Evolutionary conservation across 306 rosid genomes (phyloP), one percentile per base, ranked within the genome.

Genomic region (Sphenostylis stenocarpa): DNA sequence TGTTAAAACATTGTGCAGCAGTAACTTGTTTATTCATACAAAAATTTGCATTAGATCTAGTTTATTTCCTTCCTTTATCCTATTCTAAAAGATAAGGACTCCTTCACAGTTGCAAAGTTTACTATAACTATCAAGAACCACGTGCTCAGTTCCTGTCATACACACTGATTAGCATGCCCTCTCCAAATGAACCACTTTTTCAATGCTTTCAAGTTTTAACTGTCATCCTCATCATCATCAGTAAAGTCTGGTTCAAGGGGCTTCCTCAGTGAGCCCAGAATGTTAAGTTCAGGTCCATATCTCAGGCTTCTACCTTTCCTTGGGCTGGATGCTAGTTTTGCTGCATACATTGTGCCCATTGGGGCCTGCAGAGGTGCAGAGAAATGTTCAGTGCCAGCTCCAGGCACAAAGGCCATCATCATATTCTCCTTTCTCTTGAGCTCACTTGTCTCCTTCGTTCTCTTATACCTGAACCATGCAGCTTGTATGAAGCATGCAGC

Each of bases 401-500:
- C 68, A 69, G 65, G 55, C 62, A 49, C 70, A 64, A 5, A 16
- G 3, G 55, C 5, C 72, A 39, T 16, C 75, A 73, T 41, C 29
- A 53, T 0, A 49, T 48, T 51, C 78, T 83, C 84, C 80, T 39
- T 77, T 65, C 28, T 67, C 84, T 80, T 77, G 1, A 87, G 84
- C 61, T 87, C 87, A n/a, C 43, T 78, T 13, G 80, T 62, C 36
- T 85, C 88, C 36, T 65, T 84, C 44, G 57, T 73, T 72, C 81
- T 84, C 33, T 84, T 88, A 49, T 86, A 63, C 21, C 88, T 76
- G 51, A 85, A 80, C 95, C 95, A 90, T n/a, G 89, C 92, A 5
- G 90, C 84, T 77, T 88, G 95, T 75, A 90, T 76, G 66, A 82
- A 87, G 57, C 86, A 84, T 16, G 89, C 92, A 73, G 92, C 95